These are phyloP conservation scores for Thraustochytrium sp. DNA, from an alignment of 352 stramenopile species.

Conservation along the genomic window DNA sequence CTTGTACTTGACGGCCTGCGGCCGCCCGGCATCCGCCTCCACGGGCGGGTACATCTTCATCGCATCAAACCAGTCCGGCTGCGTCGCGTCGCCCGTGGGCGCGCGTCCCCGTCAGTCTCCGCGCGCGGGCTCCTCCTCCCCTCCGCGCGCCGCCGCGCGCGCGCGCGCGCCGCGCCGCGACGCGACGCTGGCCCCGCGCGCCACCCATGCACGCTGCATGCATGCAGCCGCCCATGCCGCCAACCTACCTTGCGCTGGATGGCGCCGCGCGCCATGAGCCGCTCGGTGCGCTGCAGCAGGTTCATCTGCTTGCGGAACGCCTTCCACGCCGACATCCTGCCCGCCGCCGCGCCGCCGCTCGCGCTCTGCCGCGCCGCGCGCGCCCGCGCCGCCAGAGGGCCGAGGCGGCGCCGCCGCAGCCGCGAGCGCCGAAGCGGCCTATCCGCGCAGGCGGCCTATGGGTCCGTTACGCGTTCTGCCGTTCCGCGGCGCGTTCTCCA, in stretches of 20 bases:
- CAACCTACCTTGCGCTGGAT: conserved; percentile 26
- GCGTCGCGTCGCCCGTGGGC: neutral
- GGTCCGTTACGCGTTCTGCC: no score
- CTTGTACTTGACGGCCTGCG: neutral
- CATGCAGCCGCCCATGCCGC: neutral
- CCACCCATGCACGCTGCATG: no score
- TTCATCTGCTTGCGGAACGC: conserved; percentile 20
- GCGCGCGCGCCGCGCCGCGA: neutral
- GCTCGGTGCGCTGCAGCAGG: conserved; percentile 17
- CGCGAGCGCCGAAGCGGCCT: no score
- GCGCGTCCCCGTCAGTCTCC: neutral
- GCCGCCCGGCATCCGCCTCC: neutral
- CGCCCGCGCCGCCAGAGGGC: no score
- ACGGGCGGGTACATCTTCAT: neutral
- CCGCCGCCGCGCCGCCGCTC: no score
- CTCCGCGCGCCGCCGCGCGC: neutral
- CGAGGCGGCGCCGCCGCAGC: no score
- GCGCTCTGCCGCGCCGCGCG: no score
- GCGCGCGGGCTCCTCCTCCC: neutral
- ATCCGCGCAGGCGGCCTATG: no score
- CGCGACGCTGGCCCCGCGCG: neutral
- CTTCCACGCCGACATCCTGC: conserved; percentile 38
- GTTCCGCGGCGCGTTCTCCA: no score
- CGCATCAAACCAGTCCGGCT: conserved; percentile 25
- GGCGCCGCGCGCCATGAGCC: neutral